These are phyloP conservation scores for Miscanthus sacchariflorus DNA, from an alignment of 202 grass and related monocot genomes.

Conservation along the genomic window DNA sequence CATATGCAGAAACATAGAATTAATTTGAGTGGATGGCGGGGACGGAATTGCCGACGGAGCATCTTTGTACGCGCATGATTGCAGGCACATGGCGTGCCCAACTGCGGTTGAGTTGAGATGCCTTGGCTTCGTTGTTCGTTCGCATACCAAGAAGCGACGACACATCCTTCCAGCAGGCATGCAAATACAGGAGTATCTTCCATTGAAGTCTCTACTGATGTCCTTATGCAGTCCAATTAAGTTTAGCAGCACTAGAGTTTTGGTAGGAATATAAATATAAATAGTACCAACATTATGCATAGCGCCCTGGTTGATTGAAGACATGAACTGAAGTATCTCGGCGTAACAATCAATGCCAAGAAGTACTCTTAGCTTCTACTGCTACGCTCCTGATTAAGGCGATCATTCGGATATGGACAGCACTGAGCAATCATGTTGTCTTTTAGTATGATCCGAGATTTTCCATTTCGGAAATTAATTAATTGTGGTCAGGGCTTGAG, in stretches of 20 bases:
- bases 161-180: not conserved
- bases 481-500: too few species aligned
- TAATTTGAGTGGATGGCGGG: not conserved
- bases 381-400: not conserved
- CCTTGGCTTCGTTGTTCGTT: too few species aligned
- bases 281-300: not conserved
- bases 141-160: not conserved
- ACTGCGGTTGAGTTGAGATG: not conserved
- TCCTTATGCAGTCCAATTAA: not conserved
- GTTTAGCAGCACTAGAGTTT: not conserved
- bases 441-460: not conserved
- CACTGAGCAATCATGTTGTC: not conserved
- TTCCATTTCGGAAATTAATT: too few species aligned
- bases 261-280: too few species aligned
- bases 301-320: constrained; percentile 1
- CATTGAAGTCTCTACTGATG: not conserved
- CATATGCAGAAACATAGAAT: not conserved
- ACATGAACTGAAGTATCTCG: not conserved
- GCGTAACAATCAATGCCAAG: constrained; percentile 9
- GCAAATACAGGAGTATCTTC: not conserved
- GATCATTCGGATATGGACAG: not conserved
- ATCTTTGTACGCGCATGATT: constrained; percentile 26
- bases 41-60: not conserved
- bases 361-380: not conserved
- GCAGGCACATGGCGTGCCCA: not conserved